Evolutionary conservation across 106 monocot species (phyloP).

Genomic region (Phalaenopsis aphrodite): DNA sequence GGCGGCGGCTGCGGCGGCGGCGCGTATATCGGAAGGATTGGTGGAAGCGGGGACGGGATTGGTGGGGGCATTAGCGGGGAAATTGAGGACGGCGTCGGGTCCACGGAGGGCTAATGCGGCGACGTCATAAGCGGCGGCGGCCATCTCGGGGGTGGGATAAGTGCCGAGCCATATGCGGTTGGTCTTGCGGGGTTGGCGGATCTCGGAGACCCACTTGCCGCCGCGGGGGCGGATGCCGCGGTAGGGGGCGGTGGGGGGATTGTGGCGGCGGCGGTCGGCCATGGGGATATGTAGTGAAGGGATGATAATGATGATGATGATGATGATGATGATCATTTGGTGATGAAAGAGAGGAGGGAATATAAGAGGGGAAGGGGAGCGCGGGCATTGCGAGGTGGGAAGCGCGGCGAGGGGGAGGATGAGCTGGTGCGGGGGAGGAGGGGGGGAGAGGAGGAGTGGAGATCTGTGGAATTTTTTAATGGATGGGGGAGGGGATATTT

Average conservation of each 20-base stretch:
- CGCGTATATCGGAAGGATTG: constrained; percentile 55
- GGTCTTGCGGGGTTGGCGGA: constrained; percentile 76
- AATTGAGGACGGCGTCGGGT: constrained; percentile 61
- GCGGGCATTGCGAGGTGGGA: constrained; percentile 1
- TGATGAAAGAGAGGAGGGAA: not conserved
- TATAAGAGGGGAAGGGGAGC: not conserved
- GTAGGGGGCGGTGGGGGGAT: constrained; percentile 16
- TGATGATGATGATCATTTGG: not conserved
- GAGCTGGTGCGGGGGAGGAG: not conserved
- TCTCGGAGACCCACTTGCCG: constrained; percentile 91
- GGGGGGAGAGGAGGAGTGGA: too few species aligned
- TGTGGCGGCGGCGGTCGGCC: not conserved
- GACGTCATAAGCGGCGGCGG: constrained; percentile 81
- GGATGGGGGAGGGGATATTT: too few species aligned
- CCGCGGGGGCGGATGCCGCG: constrained; percentile 53
- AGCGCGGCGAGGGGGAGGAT: not conserved
- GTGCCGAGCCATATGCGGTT: constrained; percentile 86
- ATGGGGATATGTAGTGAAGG: too few species aligned
- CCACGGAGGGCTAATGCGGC: constrained; percentile 66
- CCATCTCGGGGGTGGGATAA: constrained; percentile 69
- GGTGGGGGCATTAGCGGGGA: constrained; percentile 32
- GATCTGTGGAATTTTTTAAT: too few species aligned
- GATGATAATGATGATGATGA: not conserved
- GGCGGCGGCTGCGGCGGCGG: constrained; percentile 20
- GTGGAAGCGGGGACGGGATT: constrained; percentile 37